Conservation (phyloP, 352 stramenopile species). For the Vaucheria bursata region DNA sequence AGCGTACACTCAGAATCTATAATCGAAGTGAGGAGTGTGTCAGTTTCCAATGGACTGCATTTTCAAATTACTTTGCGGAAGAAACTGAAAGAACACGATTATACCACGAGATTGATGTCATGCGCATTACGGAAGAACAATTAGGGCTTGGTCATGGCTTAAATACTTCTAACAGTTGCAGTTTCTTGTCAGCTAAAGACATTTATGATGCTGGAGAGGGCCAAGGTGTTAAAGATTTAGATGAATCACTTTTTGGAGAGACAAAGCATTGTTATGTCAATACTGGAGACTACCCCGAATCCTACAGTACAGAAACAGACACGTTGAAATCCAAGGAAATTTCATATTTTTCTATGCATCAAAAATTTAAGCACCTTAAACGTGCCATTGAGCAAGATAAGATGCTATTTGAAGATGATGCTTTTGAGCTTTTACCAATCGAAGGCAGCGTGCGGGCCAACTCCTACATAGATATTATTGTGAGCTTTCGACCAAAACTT, state of each 20-base stretch:
- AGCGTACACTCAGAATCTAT: slow-evolving; percentile 76
- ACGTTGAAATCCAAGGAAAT: slow-evolving; percentile 20
- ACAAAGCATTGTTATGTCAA: too few species aligned
- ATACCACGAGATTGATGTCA: slow-evolving; percentile 64
- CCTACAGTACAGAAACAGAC: slow-evolving; percentile 12
- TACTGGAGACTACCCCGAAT: too few species aligned
- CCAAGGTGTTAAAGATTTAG: too few species aligned
- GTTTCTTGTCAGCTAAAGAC: too few species aligned
- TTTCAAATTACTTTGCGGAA: slow-evolving; percentile 56
- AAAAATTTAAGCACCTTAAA: slow-evolving; percentile 77
- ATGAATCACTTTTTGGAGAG: too few species aligned
- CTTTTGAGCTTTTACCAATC: slow-evolving; percentile 75
- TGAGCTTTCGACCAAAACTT: slow-evolving; percentile 72
- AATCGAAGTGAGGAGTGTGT: slow-evolving; percentile 82
- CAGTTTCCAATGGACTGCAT: slow-evolving; percentile 81
- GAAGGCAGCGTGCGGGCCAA: slow-evolving; percentile 78
- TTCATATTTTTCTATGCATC: slow-evolving; percentile 65
- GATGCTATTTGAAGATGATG: slow-evolving; percentile 87
- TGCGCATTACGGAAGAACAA: slow-evolving; percentile 76
- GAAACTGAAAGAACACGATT: slow-evolving; percentile 68
- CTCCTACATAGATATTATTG: slow-evolving; percentile 70
- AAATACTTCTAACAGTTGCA: too few species aligned
- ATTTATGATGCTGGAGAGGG: too few species aligned
- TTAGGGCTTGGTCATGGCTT: too few species aligned
- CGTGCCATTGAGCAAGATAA: slow-evolving; percentile 73